phyloP scores from a whole-genome alignment of 1,284 basidiomycete species.

The Bondarzewia mesenterica region DNA sequence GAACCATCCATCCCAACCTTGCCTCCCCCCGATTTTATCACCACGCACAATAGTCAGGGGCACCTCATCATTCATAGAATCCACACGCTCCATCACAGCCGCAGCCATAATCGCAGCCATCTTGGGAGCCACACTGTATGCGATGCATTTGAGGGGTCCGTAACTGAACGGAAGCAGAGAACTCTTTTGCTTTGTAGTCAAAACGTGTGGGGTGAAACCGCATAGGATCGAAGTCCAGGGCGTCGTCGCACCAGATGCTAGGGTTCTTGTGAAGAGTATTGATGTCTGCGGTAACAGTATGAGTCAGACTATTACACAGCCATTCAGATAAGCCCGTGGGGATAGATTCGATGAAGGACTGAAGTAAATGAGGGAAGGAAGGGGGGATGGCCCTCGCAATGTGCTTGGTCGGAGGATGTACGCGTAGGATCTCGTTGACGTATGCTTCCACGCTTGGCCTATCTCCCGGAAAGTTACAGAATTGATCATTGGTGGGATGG shows the following conservation, averaged over 20 bases:
- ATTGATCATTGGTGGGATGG: conserved; percentile 27
- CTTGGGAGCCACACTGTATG: conserved; percentile 12
- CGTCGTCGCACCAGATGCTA: conserved; percentile 27
- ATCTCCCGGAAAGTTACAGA: conserved; percentile 15
- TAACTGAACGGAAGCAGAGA: conserved; percentile 13
- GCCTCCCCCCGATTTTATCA: conserved; percentile 2
- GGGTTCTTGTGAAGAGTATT: conserved; percentile 29
- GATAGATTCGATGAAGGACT: too few relatives aligned
- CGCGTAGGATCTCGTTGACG: conserved; percentile 35
- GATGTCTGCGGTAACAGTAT: conserved; percentile 31
- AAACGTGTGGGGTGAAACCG: conserved; percentile 6
- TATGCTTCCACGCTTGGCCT: conserved; percentile 30
- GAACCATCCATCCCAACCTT: conserved; percentile 7
- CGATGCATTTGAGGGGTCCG: conserved; percentile 14
- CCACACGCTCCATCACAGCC: conserved; percentile 3
- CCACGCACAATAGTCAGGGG: neutral
- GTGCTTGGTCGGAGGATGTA: conserved; percentile 38
- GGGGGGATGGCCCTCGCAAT: conserved; percentile 23
- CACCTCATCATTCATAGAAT: neutral
- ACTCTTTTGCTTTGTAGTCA: conserved; percentile 7
- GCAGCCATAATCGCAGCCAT: conserved; percentile 12
- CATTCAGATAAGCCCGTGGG: neutral
- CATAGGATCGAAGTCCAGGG: conserved; percentile 11
- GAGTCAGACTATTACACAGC: neutral
- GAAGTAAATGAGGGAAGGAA: conserved; percentile 11